Percentiles rank a stretch among this genome's conserved stretches.
phyloP scores from a whole-genome alignment of 2,329 filamentous ascomycete species.

The Ceratocystiopsis brevicomis region DNA sequence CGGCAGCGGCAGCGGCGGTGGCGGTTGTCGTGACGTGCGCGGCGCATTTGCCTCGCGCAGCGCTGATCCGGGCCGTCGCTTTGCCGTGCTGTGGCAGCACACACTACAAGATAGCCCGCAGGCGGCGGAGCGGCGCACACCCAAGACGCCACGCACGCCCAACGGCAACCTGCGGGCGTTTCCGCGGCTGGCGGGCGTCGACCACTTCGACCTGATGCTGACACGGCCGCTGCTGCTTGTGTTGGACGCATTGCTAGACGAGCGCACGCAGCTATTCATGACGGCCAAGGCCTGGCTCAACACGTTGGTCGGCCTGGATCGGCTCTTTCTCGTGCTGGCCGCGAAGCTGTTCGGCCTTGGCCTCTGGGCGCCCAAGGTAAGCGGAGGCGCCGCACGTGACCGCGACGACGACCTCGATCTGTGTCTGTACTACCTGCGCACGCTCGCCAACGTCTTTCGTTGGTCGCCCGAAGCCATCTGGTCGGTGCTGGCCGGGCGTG shows the following conservation, averaged over 20 bases:
- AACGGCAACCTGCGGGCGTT: conserved; percentile 17
- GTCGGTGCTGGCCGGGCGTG: conserved; percentile 47
- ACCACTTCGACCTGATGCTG: conserved; percentile 54
- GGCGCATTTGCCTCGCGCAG: conserved; percentile 28
- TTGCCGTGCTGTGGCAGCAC: conserved; percentile 69
- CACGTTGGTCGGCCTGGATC: conserved; percentile 41
- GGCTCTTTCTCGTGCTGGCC: conserved; percentile 41
- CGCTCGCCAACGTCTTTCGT: conserved; percentile 52
- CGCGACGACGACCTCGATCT: conserved; percentile 52
- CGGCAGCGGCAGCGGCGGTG: conserved; percentile 27
- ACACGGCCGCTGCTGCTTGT: conserved; percentile 65
- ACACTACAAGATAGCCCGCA: conserved; percentile 41
- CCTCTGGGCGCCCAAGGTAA: conserved; percentile 23
- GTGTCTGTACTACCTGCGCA: conserved; percentile 59
- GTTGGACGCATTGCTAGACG: conserved; percentile 58
- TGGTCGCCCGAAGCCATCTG: conserved; percentile 52
- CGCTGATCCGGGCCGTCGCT: conserved; percentile 47
- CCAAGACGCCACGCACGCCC: conserved; percentile 28
- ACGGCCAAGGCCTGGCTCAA: conserved; percentile 68
- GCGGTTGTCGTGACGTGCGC: no score
- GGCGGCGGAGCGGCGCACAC: conserved; percentile 26
- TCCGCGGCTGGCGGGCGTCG: conserved; percentile 32
- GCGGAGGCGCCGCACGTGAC: conserved; percentile 15
- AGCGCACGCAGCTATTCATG: conserved; percentile 55
- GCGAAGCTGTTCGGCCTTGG: conserved; percentile 35